Evolutionary conservation across 305 asterid genomes (phyloP), one percentile per base, ranked within the genome.

Genomic region (Rubia tinctorum): DNA sequence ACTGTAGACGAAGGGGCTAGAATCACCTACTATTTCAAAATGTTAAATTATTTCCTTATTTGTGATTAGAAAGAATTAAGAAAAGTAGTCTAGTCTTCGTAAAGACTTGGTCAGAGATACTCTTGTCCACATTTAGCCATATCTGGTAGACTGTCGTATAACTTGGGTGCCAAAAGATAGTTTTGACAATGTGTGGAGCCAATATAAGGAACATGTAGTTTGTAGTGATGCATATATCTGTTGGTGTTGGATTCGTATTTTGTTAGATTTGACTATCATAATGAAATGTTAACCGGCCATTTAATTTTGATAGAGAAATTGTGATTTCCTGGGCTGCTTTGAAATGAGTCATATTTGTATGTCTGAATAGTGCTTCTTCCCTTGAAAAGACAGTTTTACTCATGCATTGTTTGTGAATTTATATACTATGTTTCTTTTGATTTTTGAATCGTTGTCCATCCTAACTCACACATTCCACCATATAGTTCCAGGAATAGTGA

Each of bases 401-500:
- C 73, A 53, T 5, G 18, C 59, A 18, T 53, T 55, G 15, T n/a
- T 18, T n/a, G 17, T 49, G 60, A 69, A 51, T 18, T 22, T 69
- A 18, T 30, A 40, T 20, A 68, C 14, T 8, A 3, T 14, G 22
- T 56, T 47, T 53, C 2, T 40, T 27, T 56, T 71, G 34, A 22
- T 22, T 58, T 27, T 40, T 17, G 67, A 71, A 14, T 44, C 8
- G 60, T 42, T 2, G 8, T 66, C 7, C 37, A 51, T 65, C 27
- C 20, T 70, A 15, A 59, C 69, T 73, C 55, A 58, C 67, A 66
- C 7, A 69, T 60, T 27, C 60, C 58, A 9, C 7, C 40, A 9
- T n/a, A 23, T 73, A 44, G 6, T 74, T 23, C 66, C 85, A 89
- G 97, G 87, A 89, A 91, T 80, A 92, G 87, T 61, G 97, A 90